Conservation (phyloP, 495 filamentous ascomycete genomes). For the Hypomontagnella submonticulosa region DNA sequence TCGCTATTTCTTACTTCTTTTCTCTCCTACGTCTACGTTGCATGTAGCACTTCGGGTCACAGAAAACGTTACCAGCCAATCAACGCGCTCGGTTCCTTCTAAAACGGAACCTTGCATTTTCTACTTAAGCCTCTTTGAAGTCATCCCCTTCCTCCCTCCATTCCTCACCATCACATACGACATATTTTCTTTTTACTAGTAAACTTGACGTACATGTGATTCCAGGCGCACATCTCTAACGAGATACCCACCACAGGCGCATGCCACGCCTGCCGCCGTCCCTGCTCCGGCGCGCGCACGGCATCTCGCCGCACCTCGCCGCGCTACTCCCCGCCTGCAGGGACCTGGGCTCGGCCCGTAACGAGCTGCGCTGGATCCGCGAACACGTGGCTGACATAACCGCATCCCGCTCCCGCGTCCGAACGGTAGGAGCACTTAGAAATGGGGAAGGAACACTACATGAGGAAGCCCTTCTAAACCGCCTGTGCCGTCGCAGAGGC, state of each 20-base stretch:
- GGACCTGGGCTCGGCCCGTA: constrained; percentile 70
- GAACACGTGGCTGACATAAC: constrained; percentile 61
- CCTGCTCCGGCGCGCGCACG: constrained; percentile 66
- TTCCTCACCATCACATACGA: not conserved
- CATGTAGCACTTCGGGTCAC: no score
- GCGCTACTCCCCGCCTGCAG: constrained; percentile 77
- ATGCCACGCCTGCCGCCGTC: constrained; percentile 82
- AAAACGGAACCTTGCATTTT: constrained; percentile 10
- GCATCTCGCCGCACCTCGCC: constrained; percentile 68
- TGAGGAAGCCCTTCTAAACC: constrained; percentile 20
- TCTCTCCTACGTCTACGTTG: no score
- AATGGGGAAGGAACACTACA: no score
- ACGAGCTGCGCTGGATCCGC: constrained; percentile 88
- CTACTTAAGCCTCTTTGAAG: not conserved
- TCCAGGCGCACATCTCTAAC: not conserved
- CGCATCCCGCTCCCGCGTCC: not conserved
- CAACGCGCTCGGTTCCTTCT: not conserved
- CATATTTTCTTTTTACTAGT: no score
- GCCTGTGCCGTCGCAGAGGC: constrained; percentile 68
- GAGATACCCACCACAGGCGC: constrained; percentile 3
- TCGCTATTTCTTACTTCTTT: no score
- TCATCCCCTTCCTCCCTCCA: not conserved
- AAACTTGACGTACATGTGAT: not conserved
- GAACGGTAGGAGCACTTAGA: not conserved
- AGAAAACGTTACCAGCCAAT: constrained; percentile 11